Conservation (phyloP, 2,329 filamentous ascomycete genomes). For the Fusarium kyushuense region DNA sequence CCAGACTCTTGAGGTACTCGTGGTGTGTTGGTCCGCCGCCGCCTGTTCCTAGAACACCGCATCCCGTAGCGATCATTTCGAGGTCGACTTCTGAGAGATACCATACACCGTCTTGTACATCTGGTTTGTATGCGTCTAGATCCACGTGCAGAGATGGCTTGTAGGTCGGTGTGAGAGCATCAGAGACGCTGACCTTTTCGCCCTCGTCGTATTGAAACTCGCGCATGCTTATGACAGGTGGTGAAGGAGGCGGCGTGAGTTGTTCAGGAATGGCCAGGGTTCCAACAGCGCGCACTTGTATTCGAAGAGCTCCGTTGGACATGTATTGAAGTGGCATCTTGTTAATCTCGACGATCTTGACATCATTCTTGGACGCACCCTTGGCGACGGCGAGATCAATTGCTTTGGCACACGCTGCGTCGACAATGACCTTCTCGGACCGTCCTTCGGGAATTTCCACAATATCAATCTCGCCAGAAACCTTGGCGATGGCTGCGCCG, state of each 20-base stretch:
- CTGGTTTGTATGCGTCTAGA: constrained; percentile 49
- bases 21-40: constrained; percentile 55
- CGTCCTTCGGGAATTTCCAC: constrained; percentile 61
- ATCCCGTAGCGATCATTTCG: constrained; percentile 53
- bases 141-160: constrained; percentile 51
- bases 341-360: constrained; percentile 61
- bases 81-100: constrained; percentile 54
- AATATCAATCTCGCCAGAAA: constrained; percentile 64
- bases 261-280: constrained; percentile 48
- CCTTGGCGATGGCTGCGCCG: constrained; percentile 69
- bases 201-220: constrained; percentile 42
- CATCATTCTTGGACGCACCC: constrained; percentile 50
- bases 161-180: constrained; percentile 49
- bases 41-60: constrained; percentile 54
- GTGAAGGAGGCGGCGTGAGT: constrained; percentile 42
- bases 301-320: constrained; percentile 51
- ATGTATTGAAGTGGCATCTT: constrained; percentile 56
- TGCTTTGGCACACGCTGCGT: constrained; percentile 54
- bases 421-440: constrained; percentile 54
- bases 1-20: constrained; percentile 60
- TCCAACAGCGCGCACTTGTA: constrained; percentile 53
- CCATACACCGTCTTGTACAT: constrained; percentile 51
- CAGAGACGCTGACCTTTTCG: constrained; percentile 47
- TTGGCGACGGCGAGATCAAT: constrained; percentile 50
- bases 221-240: constrained; percentile 10